Base-by-base conservation (phyloP, 73 alveolate species). In the Paramecium sonneborni region DNA sequence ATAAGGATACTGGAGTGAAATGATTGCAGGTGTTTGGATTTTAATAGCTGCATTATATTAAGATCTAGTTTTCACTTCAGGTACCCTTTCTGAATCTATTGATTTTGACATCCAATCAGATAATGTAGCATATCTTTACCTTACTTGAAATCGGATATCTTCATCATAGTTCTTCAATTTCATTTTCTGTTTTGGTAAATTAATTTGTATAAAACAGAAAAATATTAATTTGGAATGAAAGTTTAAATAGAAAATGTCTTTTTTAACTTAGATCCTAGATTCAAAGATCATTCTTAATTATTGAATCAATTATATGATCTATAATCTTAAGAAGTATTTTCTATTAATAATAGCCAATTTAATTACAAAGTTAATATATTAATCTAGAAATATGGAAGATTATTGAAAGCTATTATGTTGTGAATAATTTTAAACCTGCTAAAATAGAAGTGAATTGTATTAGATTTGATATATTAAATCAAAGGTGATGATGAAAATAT, bases 61-160 rank as follows among this genome's bases (percentile, higher is more conserved):
- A 23, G 90, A 30, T 46, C 55, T 79, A 23, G 90, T n/a, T 43
- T 62, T 39, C 28, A 38, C 55, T 46, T 79, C 69, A 41, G 44
- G 41, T 39, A 43, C 41, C 32, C 72, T 38, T 30, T 79, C 90
- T 41, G 90, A 79, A 41, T 79, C 90, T 3, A 79, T 23, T 10
- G 90, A 41, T 79, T 46, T 79, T 2, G 90, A 79, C 90, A 79
- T 79, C 74, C 69, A 43, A 44, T 79, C 90, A 39, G 90, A 79
- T 8, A 79, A 41, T 2, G 90, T 39, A 24, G 76, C 52, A 24
- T 79, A 41, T 43, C 90, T 32, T 43, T 74, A 35, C 26, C 44
- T 74, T 20, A 79, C 18, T 72, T 72, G 30, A 18, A 72, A 79
- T 43, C 90, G 26, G 6, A 18, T 37, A 79, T 79, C 90, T 8